Base-by-base conservation (phyloP, 257 asterid species). In the Leonotis leonurus region DNA sequence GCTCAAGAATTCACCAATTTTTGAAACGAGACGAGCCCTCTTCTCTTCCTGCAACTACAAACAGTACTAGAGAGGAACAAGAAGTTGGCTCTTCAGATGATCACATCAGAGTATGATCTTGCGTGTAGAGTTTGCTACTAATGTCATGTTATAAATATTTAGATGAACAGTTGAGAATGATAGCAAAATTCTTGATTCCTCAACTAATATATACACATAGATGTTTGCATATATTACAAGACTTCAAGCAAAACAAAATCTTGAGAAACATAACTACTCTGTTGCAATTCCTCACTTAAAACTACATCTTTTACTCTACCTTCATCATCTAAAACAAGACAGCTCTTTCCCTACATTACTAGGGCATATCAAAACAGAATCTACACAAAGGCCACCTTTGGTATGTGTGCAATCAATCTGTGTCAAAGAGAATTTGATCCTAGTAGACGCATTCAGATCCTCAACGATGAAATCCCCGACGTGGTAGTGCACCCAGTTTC, bases 401-500 rank as follows among this genome's bases (percentile, higher is more conserved):
- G 80, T 89, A 27, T 89, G 97, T 13, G 97, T 89, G 54, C 95
- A 89, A 49, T 89, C 95, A 44, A 89, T 87, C 81, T 89, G 95
- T 21, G 84, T 69, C 72, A 86, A 44, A 1, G 91, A 84, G 69
- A 72, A 89, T 20, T 55, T 78, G 64, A 89, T 54, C 75, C 52
- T 82, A 2, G 83, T 86, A 59, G 64, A 43, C 17, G 58, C 57
- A 46, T 68, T 60, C 18, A 67, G 62, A 60, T 82, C 78, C 40
- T 52, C 36, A 6, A 83, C 92, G 8, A 70, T 60, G 61, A 89
- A 89, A 67, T 89, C 94, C 9, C 97, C 95, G 1, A 75, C 84
- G 24, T 73, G 85, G 75, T 84, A 83, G 73, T 87, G 68, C n/a
- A 67, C 75, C 95, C 97, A 89, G 53, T 35, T 79, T 29, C 97